Base-by-base conservation (phyloP, 306 rosid genomes). In the Dicorynia guianensis region DNA sequence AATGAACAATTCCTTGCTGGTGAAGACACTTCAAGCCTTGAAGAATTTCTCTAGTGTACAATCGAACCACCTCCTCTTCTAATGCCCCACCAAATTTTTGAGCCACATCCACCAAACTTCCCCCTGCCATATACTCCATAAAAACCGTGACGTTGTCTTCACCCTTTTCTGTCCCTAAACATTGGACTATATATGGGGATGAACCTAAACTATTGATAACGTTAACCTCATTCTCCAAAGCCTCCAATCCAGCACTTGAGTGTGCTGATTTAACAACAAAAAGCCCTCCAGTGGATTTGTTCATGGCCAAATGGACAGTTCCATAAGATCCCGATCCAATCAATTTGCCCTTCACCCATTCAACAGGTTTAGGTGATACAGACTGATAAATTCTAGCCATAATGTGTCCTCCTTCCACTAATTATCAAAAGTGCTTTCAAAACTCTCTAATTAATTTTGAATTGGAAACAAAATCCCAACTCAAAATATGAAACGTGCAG, bases 71-170 rank as follows among this genome's bases (percentile, higher is more conserved):
- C 20, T 76, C 84, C 74, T 90, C 96, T 6, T 76, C 82, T 33
- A 90, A 50, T 8, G 81, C 74, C 10, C 96, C 93, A 2, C 93
- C 93, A 68, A 90, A 90, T n/a, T 79, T 80, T 19, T 74, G 57
- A 0, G 84, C 72, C 72, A 86, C 71, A 8, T 90, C 91, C 5
- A 88, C 81, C 80, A 90, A 81, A 80, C 85, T 90, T 25, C 93
- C 93, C 1, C 93, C 91, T 1, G 76, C 87, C 91, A 86, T 82
- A 9, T 86, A 88, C 85, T 90, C 96, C 89, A 90, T 84, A 13
- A 88, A 86, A 18, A 90, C 84, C 67, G 78, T 76, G 42, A 77
- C 35, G 18, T 71, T 68, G 4, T 77, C 79, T 20, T 20, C 52
- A 5, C 69, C 81, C 13, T 67, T 76, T 48, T 90, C 86, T 44